Base-by-base conservation (phyloP, 2,329 filamentous ascomycete genomes). In the Cytospora piceae region DNA sequence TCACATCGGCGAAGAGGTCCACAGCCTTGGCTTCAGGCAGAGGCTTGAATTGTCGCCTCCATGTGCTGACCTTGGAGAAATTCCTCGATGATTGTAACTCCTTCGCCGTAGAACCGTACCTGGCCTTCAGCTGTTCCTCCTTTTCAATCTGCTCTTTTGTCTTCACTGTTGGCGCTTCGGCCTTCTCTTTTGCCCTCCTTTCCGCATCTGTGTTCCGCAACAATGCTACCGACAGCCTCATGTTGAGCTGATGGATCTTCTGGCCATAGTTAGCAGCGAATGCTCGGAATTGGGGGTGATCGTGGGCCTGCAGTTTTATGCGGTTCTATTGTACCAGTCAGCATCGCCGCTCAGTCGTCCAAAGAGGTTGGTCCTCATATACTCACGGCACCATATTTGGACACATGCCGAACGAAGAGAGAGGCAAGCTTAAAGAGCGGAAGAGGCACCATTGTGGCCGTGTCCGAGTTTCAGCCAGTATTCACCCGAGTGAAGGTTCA, bases 361-460 rank as follows among this genome's bases (percentile, higher is more conserved):
- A 31, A 8, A 31, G 7, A 58, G 24, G 37, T 34, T 12, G 5
- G 11, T 14, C 46, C 4, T 14, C 7, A n/a, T 22, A 32, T 56
- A 77, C 86, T 71, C 83, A 90, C 87, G 63, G 87, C 87, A 73
- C 87, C 87, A 80, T 90, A 90, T 77, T 90, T 90, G 64, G 87
- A 90, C 61, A 90, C 77, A 73, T 90, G 87, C 70, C 86, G 83
- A 72, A 90, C 80, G 70, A 90, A 87, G 56, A 90, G 80, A 64
- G 87, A 76, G 27, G 83, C 87, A 70, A 90, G 85, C 78, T 90
- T 90, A 77, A 90, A 90, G 22, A 90, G 79, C 24, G 87, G 87
- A 49, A 90, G 79, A 64, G 87, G 82, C 54, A 90, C 87, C 87
- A 90, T 90, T 62, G 68, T 71, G 70, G 17, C n/a, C 22, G 32